phyloP scores from a whole-genome alignment of 169 alveolate genomes.

The Eimeria maxima region DNA sequence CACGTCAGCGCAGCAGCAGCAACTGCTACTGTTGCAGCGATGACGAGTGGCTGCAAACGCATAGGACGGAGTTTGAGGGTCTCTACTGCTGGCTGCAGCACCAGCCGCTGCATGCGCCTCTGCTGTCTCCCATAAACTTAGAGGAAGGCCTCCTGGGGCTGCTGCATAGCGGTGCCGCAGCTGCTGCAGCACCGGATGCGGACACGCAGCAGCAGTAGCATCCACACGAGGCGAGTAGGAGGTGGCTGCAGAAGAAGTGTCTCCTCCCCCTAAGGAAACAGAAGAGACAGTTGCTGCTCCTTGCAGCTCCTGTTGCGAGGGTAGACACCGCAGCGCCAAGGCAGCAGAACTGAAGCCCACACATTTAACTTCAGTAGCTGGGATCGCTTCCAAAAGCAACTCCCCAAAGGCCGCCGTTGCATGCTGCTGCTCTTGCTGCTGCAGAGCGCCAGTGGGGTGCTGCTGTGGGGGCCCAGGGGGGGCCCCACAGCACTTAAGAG shows the following conservation, averaged over 20 bases:
- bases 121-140: not conserved
- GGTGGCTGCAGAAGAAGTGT: not conserved
- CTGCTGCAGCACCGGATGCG: slow-evolving; percentile 32
- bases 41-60: not conserved
- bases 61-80: not conserved
- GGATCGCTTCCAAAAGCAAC: slow-evolving; percentile 15
- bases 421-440: slow-evolving; percentile 19
- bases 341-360: slow-evolving; percentile 18
- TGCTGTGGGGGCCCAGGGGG: not conserved
- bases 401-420: not conserved
- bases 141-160: slow-evolving; percentile 32
- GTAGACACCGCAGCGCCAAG: not conserved
- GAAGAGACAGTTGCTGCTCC: not conserved
- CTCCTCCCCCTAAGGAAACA: not conserved
- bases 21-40: not conserved
- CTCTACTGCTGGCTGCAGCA: not conserved
- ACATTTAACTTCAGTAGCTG: slow-evolving; percentile 24
- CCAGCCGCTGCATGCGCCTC: slow-evolving; percentile 2
- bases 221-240: not conserved
- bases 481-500: not conserved
- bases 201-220: not conserved
- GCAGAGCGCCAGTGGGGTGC: not conserved
- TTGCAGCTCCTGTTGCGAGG: not conserved
- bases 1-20: not conserved
- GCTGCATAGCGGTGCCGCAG: slow-evolving; percentile 42